These are phyloP conservation scores for Mycena floridula DNA, from an alignment of 768 basidiomycete genomes.

Conservation along the genomic window DNA sequence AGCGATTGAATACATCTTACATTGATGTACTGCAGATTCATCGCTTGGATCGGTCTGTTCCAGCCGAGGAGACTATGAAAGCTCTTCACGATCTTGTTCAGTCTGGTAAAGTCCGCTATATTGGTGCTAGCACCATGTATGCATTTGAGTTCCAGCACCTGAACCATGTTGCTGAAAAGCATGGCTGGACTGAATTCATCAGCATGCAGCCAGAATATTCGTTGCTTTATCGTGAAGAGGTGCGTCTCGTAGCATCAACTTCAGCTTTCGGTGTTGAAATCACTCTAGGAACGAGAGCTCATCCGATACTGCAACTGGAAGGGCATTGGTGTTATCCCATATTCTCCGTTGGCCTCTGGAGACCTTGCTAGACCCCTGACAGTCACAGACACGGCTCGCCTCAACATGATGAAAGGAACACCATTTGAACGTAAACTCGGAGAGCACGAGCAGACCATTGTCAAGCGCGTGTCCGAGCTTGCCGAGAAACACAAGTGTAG, in stretches of 20 bases:
- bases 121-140: conserved; percentile 28
- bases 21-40: conserved; percentile 28
- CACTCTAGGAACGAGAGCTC: conserved; percentile 28
- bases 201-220: conserved; percentile 44
- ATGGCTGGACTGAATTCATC: conserved; percentile 39
- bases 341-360: conserved; percentile 33
- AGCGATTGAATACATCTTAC: conserved; percentile 11
- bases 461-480: conserved; percentile 33
- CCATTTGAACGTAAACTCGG: conserved; percentile 16
- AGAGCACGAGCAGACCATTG: conserved; percentile 26
- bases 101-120: conserved; percentile 28
- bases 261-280: background rate
- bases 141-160: conserved; percentile 32
- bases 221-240: conserved; percentile 42
- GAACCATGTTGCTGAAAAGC: conserved; percentile 26
- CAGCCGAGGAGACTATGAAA: conserved; percentile 30
- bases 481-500: conserved; percentile 29
- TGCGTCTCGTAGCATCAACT: conserved; percentile 3
- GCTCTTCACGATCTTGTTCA: conserved; percentile 33
- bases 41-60: conserved; percentile 20
- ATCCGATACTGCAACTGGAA: conserved; percentile 27
- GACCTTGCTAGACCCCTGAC: conserved; percentile 25
- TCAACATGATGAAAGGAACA: conserved; percentile 11
- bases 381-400: conserved; percentile 13
- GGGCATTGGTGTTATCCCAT: conserved; percentile 41